phyloP scores from a whole-genome alignment of 495 filamentous ascomycete species.

The Astrothelium subdiscretum region DNA sequence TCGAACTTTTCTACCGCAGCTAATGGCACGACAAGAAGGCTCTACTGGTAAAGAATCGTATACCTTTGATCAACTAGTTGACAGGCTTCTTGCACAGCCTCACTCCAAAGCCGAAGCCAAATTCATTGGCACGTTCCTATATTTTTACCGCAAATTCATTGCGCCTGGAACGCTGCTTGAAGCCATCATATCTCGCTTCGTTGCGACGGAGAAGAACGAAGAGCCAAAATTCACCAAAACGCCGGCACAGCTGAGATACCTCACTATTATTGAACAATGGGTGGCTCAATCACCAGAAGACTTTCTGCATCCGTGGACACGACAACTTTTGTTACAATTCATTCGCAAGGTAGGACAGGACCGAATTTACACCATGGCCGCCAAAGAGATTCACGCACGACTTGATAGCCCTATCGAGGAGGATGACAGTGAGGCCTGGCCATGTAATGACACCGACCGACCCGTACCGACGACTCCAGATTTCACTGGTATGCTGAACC shows the following conservation, averaged over 20 bases:
- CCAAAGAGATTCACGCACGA: conserved; percentile 64
- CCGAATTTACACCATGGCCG: conserved; percentile 67
- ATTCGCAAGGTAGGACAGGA: conserved; percentile 54
- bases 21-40: background rate
- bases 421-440: conserved; percentile 30
- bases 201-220: conserved; percentile 42
- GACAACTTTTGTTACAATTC: conserved; percentile 57
- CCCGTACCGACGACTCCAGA: conserved; percentile 1
- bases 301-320: conserved; percentile 71
- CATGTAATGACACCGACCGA: conserved; percentile 24
- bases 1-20: conserved; percentile 17
- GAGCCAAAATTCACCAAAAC: conserved; percentile 52
- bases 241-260: conserved; percentile 66
- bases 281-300: conserved; percentile 83
- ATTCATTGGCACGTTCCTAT: conserved; percentile 76
- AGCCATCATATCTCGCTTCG: conserved; percentile 62
- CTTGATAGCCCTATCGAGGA: conserved; percentile 42
- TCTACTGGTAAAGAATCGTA: background rate
- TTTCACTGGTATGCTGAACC: background rate
- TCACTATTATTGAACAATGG: conserved; percentile 82
- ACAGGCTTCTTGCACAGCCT: conserved; percentile 66
- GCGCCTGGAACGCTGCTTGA: conserved; percentile 64
- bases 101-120: conserved; percentile 79
- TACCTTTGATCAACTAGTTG: conserved; percentile 79
- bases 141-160: conserved; percentile 90